Conservation (phyloP, 208 protist genomes). For the Crithidia fasciculata region DNA sequence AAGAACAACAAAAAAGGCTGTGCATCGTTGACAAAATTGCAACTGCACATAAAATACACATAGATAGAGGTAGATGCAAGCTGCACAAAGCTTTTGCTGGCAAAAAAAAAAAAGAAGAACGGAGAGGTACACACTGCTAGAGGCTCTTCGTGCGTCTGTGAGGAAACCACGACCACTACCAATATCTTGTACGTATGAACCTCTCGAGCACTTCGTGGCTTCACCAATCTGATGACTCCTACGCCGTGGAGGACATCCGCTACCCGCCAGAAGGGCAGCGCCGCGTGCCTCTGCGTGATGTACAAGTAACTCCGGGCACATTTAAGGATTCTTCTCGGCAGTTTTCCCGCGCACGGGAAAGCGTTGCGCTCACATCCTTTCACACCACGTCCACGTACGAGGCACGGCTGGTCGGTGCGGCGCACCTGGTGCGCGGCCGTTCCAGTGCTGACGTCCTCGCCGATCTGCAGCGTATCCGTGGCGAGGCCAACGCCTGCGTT, state of each 20-base stretch:
- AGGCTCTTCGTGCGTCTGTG: too few species aligned
- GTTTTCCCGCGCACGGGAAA: too few species aligned
- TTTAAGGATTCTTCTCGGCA: too few species aligned
- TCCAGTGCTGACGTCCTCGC: conserved; percentile 5
- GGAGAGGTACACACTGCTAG: too few species aligned
- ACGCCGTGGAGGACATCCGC: background rate
- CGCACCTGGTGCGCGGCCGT: background rate
- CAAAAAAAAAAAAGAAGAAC: too few species aligned
- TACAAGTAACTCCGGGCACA: background rate
- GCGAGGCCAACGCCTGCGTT: conserved; percentile 13
- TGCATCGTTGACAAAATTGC: background rate
- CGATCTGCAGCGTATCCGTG: conserved; percentile 23
- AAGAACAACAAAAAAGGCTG: background rate
- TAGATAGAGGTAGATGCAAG: background rate
- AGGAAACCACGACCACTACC: too few species aligned
- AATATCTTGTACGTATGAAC: conserved; percentile 9
- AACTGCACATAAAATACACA: background rate
- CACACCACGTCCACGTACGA: background rate
- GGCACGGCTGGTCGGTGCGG: background rate
- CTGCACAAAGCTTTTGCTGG: background rate
- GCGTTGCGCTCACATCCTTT: too few species aligned
- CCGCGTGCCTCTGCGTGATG: background rate
- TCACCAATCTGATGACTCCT: conserved; percentile 3
- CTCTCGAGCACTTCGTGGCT: conserved; percentile 4
- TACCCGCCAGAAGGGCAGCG: background rate